Conservation (phyloP, 176 grass and related monocot species). For the Cymbopogon citratus region DNA sequence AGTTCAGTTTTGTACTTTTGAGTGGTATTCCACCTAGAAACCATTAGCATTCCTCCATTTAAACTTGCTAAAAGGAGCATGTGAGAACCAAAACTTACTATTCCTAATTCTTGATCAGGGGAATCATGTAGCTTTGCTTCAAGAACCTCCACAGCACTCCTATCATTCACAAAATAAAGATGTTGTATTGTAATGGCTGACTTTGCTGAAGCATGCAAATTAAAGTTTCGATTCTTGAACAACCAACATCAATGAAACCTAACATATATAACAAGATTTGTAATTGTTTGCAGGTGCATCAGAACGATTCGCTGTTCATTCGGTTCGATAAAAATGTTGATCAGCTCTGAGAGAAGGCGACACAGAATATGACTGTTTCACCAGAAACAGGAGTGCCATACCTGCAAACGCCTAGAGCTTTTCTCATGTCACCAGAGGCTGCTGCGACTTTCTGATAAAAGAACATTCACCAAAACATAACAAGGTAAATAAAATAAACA, state of each 20-base stretch:
- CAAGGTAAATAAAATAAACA: background rate
- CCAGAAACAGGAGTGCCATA: slow-evolving; percentile 34
- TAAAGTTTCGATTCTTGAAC: background rate
- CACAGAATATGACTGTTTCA: background rate
- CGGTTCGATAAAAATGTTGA: background rate
- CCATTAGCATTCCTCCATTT: background rate
- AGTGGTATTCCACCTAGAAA: background rate
- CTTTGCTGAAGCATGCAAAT: background rate
- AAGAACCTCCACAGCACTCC: slow-evolving; percentile 86
- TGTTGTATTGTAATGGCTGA: background rate
- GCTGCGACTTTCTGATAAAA: slow-evolving; percentile 80
- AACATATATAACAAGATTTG: background rate
- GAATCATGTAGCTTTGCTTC: slow-evolving; percentile 54
- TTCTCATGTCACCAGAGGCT: slow-evolving; percentile 93
- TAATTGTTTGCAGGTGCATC: background rate
- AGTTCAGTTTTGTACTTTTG: background rate
- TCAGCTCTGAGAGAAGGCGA: background rate
- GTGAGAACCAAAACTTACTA: slow-evolving; percentile 44
- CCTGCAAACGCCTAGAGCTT: slow-evolving; percentile 87
- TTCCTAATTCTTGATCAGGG: slow-evolving; percentile 35
- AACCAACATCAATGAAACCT: background rate
- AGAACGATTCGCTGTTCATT: background rate
- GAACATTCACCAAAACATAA: slow-evolving; percentile 18
- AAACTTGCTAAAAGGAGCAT: background rate
- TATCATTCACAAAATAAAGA: slow-evolving; percentile 35